A percentile compares a stretch with the other conserved stretches of the same genome.
phyloP scores from a whole-genome alignment of 768 basidiomycete genomes.

The Suillus bovinus region DNA sequence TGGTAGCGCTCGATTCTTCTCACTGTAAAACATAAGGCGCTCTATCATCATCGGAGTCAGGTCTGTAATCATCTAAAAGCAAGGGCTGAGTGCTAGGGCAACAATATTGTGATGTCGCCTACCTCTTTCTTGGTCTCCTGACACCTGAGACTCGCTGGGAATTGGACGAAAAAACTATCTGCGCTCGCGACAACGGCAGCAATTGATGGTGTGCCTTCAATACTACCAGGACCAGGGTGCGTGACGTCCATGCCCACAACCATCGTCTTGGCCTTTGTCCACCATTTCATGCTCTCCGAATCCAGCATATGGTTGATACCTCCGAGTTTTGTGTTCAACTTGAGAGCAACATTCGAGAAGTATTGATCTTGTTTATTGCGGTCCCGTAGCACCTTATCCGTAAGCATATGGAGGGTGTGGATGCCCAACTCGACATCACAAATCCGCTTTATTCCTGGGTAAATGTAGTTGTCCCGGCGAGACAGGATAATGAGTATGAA shows the following conservation, averaged over 20 bases:
- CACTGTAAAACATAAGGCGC: conserved; percentile 57
- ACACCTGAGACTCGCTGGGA: conserved; percentile 70
- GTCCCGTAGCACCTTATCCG: conserved; percentile 57
- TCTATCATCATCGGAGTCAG: conserved; percentile 70
- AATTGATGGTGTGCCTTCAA: conserved; percentile 76
- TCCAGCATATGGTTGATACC: conserved; percentile 81
- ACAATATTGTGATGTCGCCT: neutral
- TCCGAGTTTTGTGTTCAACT: conserved; percentile 82
- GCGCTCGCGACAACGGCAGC: conserved; percentile 81
- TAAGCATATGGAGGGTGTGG: conserved; percentile 72
- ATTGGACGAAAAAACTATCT: conserved; percentile 71
- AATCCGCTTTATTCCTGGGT: conserved; percentile 78
- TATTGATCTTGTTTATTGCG: conserved; percentile 72
- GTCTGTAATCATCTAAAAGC: conserved; percentile 66
- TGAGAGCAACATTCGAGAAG: conserved; percentile 78
- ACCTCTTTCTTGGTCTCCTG: conserved; percentile 46
- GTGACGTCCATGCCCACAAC: conserved; percentile 86
- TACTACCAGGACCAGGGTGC: conserved; percentile 69
- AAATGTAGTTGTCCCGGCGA: conserved; percentile 69
- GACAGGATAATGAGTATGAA: conserved; percentile 75
- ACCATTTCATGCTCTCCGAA: conserved; percentile 56
- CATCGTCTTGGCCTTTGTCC: conserved; percentile 71
- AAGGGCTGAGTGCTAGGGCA: neutral
- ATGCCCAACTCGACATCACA: conserved; percentile 75
- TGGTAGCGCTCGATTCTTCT: conserved; percentile 58